Evolutionary conservation across 2,329 filamentous ascomycete species (phyloP).

Genomic region (Pestalotiopsis sp.): DNA sequence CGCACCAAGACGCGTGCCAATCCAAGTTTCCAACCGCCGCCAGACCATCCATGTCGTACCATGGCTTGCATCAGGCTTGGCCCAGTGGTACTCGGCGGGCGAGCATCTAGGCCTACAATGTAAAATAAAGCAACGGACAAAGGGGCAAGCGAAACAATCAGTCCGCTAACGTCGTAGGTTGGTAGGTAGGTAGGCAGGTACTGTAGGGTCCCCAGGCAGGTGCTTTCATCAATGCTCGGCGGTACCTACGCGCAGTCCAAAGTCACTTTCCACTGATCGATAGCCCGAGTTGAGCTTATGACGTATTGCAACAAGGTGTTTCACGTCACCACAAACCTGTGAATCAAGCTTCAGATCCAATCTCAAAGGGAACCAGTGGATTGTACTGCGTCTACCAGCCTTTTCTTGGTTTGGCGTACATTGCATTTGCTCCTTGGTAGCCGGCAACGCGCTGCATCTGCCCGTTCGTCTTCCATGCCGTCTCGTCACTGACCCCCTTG

Average conservation of each 20-base stretch:
- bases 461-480: constrained; percentile 1
- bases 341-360: constrained; percentile 11
- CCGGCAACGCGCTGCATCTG: not conserved
- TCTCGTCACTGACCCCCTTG: not conserved
- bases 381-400: not conserved
- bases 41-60: not conserved
- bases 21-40: not conserved
- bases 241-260: not conserved
- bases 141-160: not conserved
- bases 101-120: not conserved
- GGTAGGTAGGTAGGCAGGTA: too few species aligned
- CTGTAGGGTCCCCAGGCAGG: not conserved
- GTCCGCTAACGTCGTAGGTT: not conserved
- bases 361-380: not conserved
- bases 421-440: not conserved
- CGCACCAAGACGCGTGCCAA: not conserved
- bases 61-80: not conserved
- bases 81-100: not conserved
- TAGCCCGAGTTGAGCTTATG: constrained; percentile 7
- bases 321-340: constrained; percentile 14
- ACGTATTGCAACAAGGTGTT: constrained; percentile 13
- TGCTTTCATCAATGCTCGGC: not conserved
- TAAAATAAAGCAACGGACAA: not conserved
- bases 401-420: not conserved
- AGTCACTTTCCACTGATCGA: not conserved